These are phyloP conservation scores for Zizania palustris DNA, from an alignment of 202 grass and related monocot species.

Conservation along the genomic window DNA sequence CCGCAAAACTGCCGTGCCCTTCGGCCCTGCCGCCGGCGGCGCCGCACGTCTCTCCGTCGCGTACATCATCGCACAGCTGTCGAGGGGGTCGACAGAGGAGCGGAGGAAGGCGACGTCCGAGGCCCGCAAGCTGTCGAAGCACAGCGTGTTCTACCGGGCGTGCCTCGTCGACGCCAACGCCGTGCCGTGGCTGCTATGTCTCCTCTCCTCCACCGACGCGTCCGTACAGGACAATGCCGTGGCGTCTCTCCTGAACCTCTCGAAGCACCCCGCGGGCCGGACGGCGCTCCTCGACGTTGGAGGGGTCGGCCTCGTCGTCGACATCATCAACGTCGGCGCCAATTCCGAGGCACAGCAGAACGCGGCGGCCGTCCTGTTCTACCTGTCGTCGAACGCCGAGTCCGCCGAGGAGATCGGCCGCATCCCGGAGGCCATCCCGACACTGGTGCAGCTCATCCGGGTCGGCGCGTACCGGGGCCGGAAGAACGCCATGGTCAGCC, in stretches of 20 bases:
- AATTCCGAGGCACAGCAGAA: constrained; percentile 64
- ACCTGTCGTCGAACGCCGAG: constrained; percentile 61
- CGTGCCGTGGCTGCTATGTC: constrained; percentile 73
- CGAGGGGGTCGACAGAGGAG: constrained; percentile 50
- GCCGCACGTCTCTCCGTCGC: constrained; percentile 51
- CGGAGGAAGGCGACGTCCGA: constrained; percentile 65
- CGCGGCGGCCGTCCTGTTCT: constrained; percentile 82
- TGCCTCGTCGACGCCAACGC: constrained; percentile 67
- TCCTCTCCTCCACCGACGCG: constrained; percentile 62
- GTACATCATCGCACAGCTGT: constrained; percentile 50
- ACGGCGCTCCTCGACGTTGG: constrained; percentile 60
- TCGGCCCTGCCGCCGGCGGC: constrained; percentile 36
- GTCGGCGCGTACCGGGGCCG: constrained; percentile 52
- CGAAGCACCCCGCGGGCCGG: constrained; percentile 68
- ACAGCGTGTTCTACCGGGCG: constrained; percentile 59
- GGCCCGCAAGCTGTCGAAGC: constrained; percentile 76
- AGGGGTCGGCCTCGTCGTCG: constrained; percentile 68
- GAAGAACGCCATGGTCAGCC: constrained; percentile 74
- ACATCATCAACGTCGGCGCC: constrained; percentile 62
- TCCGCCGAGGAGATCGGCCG: constrained; percentile 69
- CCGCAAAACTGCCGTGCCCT: constrained; percentile 28
- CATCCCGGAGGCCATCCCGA: constrained; percentile 63
- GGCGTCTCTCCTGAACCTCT: constrained; percentile 64
- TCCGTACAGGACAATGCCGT: constrained; percentile 73
- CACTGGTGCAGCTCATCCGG: constrained; percentile 63